Conservation (phyloP, 768 basidiomycete genomes). For the Russula abietina region DNA sequence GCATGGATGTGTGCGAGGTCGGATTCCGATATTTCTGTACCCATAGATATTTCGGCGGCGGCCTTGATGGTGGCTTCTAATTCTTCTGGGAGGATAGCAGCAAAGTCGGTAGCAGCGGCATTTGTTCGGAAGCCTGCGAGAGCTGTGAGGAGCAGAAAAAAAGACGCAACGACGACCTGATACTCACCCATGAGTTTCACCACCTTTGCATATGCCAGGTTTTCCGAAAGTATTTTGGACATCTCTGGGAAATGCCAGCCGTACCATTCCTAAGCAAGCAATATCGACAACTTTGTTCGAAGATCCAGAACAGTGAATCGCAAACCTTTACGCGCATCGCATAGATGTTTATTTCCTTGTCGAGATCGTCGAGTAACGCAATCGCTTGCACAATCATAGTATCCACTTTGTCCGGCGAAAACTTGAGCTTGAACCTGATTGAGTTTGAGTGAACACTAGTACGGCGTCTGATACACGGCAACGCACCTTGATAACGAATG, state of each 20-base stretch:
- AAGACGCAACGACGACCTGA: slow-evolving; percentile 25
- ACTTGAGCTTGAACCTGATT: slow-evolving; percentile 93
- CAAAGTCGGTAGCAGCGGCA: slow-evolving; percentile 78
- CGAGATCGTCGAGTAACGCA: slow-evolving; percentile 92
- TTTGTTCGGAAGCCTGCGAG: slow-evolving; percentile 86
- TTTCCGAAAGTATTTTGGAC: slow-evolving; percentile 97
- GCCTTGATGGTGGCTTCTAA: slow-evolving; percentile 92
- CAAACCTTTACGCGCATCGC: slow-evolving; percentile 95
- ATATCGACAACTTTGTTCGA: not conserved
- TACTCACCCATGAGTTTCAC: slow-evolving; percentile 95
- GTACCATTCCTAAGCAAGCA: slow-evolving; percentile 90
- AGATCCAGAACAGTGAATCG: not conserved
- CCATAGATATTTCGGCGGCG: slow-evolving; percentile 98
- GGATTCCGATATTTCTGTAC: slow-evolving; percentile 95
- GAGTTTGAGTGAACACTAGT: not conserved
- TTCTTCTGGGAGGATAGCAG: slow-evolving; percentile 91
- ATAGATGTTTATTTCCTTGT: slow-evolving; percentile 99
- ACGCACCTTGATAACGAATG: slow-evolving; percentile 90
- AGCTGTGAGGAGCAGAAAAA: not conserved
- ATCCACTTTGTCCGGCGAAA: slow-evolving; percentile 99
- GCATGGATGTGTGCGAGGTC: slow-evolving; percentile 97
- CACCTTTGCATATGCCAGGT: slow-evolving; percentile 93
- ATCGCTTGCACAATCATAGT: slow-evolving; percentile 99
- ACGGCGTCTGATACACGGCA: not conserved
- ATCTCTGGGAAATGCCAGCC: slow-evolving; percentile 99